Conservation (phyloP, 352 stramenopile species). For the Globisporangium recalcitrans region DNA sequence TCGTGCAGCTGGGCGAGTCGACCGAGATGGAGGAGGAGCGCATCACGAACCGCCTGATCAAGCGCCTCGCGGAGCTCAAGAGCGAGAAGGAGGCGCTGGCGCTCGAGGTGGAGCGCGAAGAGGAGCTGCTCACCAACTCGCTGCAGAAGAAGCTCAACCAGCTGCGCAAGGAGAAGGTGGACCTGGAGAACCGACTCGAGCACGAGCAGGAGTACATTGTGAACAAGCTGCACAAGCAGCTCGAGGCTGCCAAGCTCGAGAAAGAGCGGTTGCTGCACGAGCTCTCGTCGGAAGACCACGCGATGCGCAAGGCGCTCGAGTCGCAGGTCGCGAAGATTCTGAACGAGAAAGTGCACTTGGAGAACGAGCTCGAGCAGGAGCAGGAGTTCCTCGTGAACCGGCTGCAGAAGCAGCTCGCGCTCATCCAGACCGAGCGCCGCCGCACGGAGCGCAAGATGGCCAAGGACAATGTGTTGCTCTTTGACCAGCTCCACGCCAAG, state of each 20-base stretch:
- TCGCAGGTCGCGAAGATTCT: slow-evolving; percentile 78
- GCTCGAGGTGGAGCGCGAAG: slow-evolving; percentile 85
- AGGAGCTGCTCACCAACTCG: slow-evolving; percentile 89
- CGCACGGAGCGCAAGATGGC: slow-evolving; percentile 69
- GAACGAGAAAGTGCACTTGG: slow-evolving; percentile 78
- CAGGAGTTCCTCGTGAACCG: slow-evolving; percentile 86
- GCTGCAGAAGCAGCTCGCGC: slow-evolving; percentile 75
- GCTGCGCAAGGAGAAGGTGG: slow-evolving; percentile 85
- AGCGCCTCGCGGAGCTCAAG: slow-evolving; percentile 73
- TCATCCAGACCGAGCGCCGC: slow-evolving; percentile 62
- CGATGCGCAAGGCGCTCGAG: slow-evolving; percentile 60
- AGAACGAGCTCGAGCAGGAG: slow-evolving; percentile 87
- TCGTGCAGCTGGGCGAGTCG: slow-evolving; percentile 78
- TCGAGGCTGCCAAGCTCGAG: slow-evolving; percentile 60
- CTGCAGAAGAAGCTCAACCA: slow-evolving; percentile 88
- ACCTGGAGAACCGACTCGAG: slow-evolving; percentile 90
- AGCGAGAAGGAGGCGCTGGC: slow-evolving; percentile 87
- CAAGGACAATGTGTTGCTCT: slow-evolving; percentile 61
- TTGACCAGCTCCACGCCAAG: slow-evolving; percentile 68
- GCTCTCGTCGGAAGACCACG: slow-evolving; percentile 60
- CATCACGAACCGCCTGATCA: slow-evolving; percentile 81
- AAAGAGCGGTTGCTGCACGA: slow-evolving; percentile 68
- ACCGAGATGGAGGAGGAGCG: slow-evolving; percentile 83
- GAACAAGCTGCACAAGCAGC: slow-evolving; percentile 87
- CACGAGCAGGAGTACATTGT: slow-evolving; percentile 91